A percentile compares a stretch with the other conserved stretches of the same genome.
phyloP scores from a whole-genome alignment of 805 yeast species.

The Debaryomyces maramus region DNA sequence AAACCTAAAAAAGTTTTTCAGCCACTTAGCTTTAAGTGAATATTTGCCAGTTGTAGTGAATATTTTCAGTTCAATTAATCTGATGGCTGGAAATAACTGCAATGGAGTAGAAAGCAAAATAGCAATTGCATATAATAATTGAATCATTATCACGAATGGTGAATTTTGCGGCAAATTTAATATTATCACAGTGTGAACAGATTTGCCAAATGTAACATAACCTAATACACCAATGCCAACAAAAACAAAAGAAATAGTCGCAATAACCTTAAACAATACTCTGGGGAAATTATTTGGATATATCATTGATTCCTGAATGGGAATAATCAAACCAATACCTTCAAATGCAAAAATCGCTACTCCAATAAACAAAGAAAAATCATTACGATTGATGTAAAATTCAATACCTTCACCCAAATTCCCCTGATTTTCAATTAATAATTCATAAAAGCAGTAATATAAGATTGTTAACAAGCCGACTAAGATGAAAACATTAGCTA shows the following conservation, averaged over 20 bases:
- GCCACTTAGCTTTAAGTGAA: constrained; percentile 58
- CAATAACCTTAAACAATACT: constrained; percentile 60
- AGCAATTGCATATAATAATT: constrained; percentile 71
- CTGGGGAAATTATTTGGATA: constrained; percentile 71
- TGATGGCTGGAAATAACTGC: constrained; percentile 76
- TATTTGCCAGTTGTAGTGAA: constrained; percentile 61
- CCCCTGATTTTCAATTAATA: constrained; percentile 41
- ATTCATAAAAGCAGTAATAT: constrained; percentile 50
- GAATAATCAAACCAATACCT: constrained; percentile 80
- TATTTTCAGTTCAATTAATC: constrained; percentile 64
- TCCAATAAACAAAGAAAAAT: constrained; percentile 74
- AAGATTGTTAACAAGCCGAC: constrained; percentile 65
- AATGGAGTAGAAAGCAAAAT: constrained; percentile 78
- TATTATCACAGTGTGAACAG: constrained; percentile 66
- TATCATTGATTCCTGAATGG: constrained; percentile 79
- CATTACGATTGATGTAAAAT: constrained; percentile 50
- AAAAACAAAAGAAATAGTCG: constrained; percentile 62
- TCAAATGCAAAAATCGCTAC: constrained; percentile 88
- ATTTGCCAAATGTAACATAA: constrained; percentile 65
- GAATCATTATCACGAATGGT: constrained; percentile 61
- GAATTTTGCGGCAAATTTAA: constrained; percentile 70
- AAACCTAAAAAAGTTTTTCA: constrained; percentile 59
- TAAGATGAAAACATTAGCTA: constrained; percentile 71
- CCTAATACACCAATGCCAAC: constrained; percentile 67
- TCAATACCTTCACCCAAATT: constrained; percentile 49